phyloP scores from a whole-genome alignment of 257 asterid genomes.

The Verbena officinalis region DNA sequence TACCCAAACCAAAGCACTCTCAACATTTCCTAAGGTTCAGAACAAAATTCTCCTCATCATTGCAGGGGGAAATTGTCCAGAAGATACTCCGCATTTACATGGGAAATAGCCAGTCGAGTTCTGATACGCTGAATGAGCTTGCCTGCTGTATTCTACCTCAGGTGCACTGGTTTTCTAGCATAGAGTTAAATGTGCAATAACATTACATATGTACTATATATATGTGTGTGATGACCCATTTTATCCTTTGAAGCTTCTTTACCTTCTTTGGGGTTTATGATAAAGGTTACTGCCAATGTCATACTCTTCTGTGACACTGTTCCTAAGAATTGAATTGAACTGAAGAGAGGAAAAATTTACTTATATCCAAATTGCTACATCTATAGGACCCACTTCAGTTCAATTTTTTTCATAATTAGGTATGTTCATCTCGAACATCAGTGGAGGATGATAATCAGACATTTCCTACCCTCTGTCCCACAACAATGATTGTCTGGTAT shows the following conservation, averaged over 20 bases:
- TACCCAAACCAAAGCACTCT: constrained; percentile 16
- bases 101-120: constrained; percentile 62
- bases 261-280: neutral
- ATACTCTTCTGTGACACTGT: neutral
- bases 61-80: constrained; percentile 85
- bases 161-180: constrained; percentile 44
- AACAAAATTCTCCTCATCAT: constrained; percentile 27
- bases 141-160: constrained; percentile 73
- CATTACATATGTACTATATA: neutral
- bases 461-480: constrained; percentile 67
- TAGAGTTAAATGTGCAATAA: constrained; percentile 2
- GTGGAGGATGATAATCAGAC: constrained; percentile 46
- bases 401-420: constrained; percentile 36
- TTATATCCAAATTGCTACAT: neutral
- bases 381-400: neutral
- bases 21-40: constrained; percentile 11
- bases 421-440: constrained; percentile 43
- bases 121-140: constrained; percentile 66
- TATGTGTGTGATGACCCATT: no score
- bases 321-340: neutral
- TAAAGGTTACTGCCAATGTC: neutral
- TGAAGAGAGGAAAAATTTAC: no score
- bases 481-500: constrained; percentile 76
- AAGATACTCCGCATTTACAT: constrained; percentile 77
- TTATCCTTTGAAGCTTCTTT: neutral